Percentiles rank a stretch among this genome's conserved stretches.
Evolutionary conservation across 2,329 filamentous ascomycete species (phyloP).

Genomic region (Zasmidium cellare): DNA sequence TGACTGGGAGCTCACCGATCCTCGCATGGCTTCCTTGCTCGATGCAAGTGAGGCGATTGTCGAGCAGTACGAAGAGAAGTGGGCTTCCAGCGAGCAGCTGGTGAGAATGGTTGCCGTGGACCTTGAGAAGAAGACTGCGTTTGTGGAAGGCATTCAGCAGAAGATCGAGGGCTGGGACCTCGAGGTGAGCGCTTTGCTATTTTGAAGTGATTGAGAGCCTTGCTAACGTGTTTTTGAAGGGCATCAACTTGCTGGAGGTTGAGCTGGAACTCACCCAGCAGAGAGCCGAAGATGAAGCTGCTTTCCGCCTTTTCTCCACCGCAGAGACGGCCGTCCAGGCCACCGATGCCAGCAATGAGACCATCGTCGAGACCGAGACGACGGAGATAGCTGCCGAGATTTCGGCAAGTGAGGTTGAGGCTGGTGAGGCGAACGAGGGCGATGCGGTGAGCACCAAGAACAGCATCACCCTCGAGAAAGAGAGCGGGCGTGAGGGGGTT

Average conservation of each 20-base stretch:
- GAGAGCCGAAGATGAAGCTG: background rate
- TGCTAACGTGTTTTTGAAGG: slow-evolving; percentile 3
- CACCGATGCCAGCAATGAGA: background rate
- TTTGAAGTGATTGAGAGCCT: background rate
- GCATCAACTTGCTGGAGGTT: slow-evolving; percentile 8
- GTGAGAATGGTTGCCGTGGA: slow-evolving; percentile 3
- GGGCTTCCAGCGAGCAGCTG: background rate
- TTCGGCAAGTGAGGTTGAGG: background rate
- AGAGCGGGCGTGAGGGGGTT: background rate
- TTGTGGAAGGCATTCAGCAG: slow-evolving; percentile 1
- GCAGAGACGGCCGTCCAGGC: background rate
- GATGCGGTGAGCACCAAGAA: background rate
- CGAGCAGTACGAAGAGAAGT: background rate
- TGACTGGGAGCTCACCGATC: slow-evolving; percentile 8
- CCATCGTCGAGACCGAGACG: background rate
- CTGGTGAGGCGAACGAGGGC: background rate
- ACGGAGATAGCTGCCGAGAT: background rate
- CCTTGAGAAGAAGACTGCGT: background rate
- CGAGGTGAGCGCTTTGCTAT: background rate
- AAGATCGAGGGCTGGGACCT: background rate
- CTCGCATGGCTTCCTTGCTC: background rate
- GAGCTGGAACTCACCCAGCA: slow-evolving; percentile 11
- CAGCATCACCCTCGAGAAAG: background rate
- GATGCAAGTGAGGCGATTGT: slow-evolving; percentile 9
- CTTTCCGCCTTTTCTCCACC: background rate